Evolutionary conservation across 1,284 basidiomycete genomes (phyloP), one percentile per base, ranked within the genome.

Genomic region (Moniliophthora roreri): DNA sequence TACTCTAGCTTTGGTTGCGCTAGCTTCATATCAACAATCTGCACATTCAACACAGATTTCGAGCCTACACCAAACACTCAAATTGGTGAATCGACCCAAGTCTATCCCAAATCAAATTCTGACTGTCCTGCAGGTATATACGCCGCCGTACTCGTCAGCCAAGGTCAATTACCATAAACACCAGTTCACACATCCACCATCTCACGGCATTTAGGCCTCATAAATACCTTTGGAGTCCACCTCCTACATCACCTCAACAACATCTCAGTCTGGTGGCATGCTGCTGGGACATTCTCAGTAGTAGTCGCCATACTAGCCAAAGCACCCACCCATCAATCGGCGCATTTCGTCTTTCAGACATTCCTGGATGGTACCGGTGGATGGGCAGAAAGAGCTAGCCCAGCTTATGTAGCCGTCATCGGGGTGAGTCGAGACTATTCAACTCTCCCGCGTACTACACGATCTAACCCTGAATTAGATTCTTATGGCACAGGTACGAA

Each of bases 281-380:
- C 82, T 0, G 56, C 85, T 26, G 89, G 88, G 15, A 88, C 88
- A 2, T 78, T 80, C 2, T 73, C 82, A 1, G 65, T 91, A 23
- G 79, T 84, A 16, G 80, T 90, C 35, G 84, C 85, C 0, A 73
- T 89, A 44, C 76, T 91, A 8, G 84, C 80, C 0, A 82, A 81
- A 49, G 89, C 89, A 2, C 87, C 87, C 2, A 80, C 69, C 2
- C 86, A 86, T 59, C 87, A 89, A 59, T 78, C 80, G 0, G 85
- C 71, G 2, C 74, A 76, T 47, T 89, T 86, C 58, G 87, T 91
- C 10, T 90, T 91, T 66, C 67, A 65, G 36, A 81, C 76, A 5
- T 90, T 90, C 65, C 77, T 87, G 51, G 88, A 91, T 64, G 79
- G 78, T 18, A 89, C 88, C 0, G 86, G 84, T 1, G 86, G 85